A percentile compares a stretch with the other conserved stretches of the same genome.
Conservation (phyloP, 2,329 filamentous ascomycete genomes). For the Lecanoromycetidae sp. region DNA sequence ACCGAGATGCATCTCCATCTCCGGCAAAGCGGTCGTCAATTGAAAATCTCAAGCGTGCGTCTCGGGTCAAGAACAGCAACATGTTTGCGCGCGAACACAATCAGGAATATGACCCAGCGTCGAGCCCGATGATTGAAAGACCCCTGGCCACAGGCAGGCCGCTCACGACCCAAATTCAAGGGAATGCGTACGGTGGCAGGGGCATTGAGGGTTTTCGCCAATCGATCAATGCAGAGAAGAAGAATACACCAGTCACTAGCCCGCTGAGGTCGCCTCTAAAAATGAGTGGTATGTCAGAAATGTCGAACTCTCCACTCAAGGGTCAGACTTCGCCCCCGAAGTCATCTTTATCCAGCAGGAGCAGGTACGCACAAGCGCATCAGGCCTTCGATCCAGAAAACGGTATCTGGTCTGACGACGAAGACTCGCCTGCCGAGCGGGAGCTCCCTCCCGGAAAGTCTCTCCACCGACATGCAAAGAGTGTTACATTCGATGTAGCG, state of each 20-base stretch:
- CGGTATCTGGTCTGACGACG: conserved; percentile 54
- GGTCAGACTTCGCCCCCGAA: conserved; percentile 71
- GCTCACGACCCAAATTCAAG: conserved; percentile 50
- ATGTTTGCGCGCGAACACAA: conserved; percentile 90
- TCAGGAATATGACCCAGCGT: conserved; percentile 78
- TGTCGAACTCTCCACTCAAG: conserved; percentile 48
- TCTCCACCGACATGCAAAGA: conserved; percentile 79
- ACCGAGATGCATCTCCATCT: conserved; percentile 52
- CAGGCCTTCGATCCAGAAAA: conserved; percentile 54
- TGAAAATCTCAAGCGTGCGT: conserved; percentile 87
- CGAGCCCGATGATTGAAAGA: conserved; percentile 65
- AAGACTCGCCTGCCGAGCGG: conserved; percentile 47
- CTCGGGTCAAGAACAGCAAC: conserved; percentile 94
- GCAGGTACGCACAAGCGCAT: conserved; percentile 46
- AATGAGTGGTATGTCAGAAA: conserved; percentile 23
- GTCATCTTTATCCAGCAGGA: conserved; percentile 64
- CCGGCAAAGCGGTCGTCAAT: conserved; percentile 78
- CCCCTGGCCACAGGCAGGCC: conserved; percentile 56
- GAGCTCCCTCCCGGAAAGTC: conserved; percentile 53
- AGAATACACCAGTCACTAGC: conserved; percentile 47
- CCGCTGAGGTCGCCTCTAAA: conserved; percentile 26
- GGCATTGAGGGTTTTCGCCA: conserved; percentile 43
- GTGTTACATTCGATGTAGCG: conserved; percentile 89
- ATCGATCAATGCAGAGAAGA: conserved; percentile 40
- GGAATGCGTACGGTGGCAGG: conserved; percentile 54